Conservation (phyloP, 768 basidiomycete genomes). For the Pulveroboletus sp. region DNA sequence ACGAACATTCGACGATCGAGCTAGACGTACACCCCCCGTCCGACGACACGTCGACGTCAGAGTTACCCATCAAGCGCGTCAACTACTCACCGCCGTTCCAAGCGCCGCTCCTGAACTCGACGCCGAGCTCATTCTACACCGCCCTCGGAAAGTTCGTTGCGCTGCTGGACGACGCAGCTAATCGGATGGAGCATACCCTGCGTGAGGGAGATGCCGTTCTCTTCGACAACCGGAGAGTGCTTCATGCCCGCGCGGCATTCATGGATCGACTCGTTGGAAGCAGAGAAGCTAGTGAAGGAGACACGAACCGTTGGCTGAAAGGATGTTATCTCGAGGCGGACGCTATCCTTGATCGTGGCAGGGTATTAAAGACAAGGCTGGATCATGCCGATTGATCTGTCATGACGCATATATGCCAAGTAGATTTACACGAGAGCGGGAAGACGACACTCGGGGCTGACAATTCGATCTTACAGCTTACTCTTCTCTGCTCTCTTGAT, state of each 20-base stretch:
- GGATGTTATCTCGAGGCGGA: slow-evolving; percentile 79
- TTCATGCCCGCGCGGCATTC: slow-evolving; percentile 87
- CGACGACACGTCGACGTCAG: background rate
- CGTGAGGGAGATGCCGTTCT: slow-evolving; percentile 81
- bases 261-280: slow-evolving; percentile 31
- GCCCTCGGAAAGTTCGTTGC: slow-evolving; percentile 61
- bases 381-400: slow-evolving; percentile 2
- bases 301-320: slow-evolving; percentile 80
- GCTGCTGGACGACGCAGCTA: slow-evolving; percentile 48
- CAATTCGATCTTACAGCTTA: slow-evolving; percentile 34
- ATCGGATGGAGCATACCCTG: slow-evolving; percentile 61
- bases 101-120: slow-evolving; percentile 58
- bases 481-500: slow-evolving; percentile 49
- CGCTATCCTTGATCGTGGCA: slow-evolving; percentile 53
- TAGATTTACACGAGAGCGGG: slow-evolving; percentile 1
- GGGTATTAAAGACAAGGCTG: slow-evolving; percentile 42
- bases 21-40: slow-evolving; percentile 34
- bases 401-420: background rate
- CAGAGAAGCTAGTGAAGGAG: slow-evolving; percentile 38
- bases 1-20: slow-evolving; percentile 72
- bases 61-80: slow-evolving; percentile 51
- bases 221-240: slow-evolving; percentile 87
- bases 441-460: no score
- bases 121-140: slow-evolving; percentile 53
- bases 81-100: slow-evolving; percentile 97